Evolutionary conservation across 176 grass and related monocot genomes (phyloP), one percentile per base, ranked within the genome.

Genomic region (Hordeum marinum): DNA sequence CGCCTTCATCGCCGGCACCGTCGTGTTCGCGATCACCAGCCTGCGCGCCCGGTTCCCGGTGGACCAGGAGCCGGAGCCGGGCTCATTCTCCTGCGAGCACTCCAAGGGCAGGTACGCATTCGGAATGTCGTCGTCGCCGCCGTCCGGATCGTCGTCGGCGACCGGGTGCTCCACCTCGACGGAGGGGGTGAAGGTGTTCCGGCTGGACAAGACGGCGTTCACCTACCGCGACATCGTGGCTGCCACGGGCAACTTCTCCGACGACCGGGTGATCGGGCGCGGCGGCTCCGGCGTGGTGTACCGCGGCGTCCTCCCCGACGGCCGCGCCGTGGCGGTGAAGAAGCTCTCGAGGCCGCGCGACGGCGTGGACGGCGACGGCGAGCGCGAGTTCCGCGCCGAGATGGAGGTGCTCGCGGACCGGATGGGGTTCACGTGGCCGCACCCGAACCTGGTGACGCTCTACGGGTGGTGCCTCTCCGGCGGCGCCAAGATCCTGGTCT

Each of bases 221-320:
- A 99, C 93, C 24, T 98, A 94, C 72, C 46, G 50, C 32, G 93
- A 96, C 88, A 96, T 98, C 76, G 84, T 96, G 60, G 81, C 69
- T 7, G 93, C 93, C n/a, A 98, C 96, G 9, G 50, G 78, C 12
- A 85, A 94, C 79, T 98, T 98, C 80, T 85, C 91, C 5, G 86
- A 94, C 11, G 77, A 87, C 72, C 84, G 93, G 25, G 88, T 98
- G 43, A 76, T 98, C 15, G 96, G 96, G 18, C 77, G 93, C 0
- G 96, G 96, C 3, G 96, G 96, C 34, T 95, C 89, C 68, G 91
- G 96, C 21, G 90, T 95, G 74, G 96, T 98, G 29, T 98, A 98
- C 80, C 86, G 88, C 14, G 96, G 93, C 23, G 64, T 88, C 50
- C 93, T 98, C 80, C 91, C 96, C 1, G 96, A 94, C 58, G 93